Evolutionary conservation across 2,329 filamentous ascomycete species (phyloP), one percentile per base, ranked within the genome.

Genomic region (Fusarium sp.): DNA sequence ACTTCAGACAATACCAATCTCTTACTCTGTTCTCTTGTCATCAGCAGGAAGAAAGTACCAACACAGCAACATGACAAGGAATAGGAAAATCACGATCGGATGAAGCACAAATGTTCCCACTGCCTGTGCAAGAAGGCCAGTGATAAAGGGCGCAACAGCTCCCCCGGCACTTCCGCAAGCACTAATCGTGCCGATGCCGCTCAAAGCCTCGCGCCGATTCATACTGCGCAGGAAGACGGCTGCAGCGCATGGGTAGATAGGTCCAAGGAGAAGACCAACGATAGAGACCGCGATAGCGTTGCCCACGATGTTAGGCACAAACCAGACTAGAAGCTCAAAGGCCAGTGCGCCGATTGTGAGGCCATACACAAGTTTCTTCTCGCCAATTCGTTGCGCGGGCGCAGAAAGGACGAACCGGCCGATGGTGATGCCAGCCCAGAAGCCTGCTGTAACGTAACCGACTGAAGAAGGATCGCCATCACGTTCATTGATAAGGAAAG

Each of bases 291-390:
- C 86, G 2, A 92, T 89, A 19, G 89, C 88, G 68, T 91, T 85
- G 15, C 89, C 89, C 32, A 92, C 81, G n/a, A 94, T 81, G 74
- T 93, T 92, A 2, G 92, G 92, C 26, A 94, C 85, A 32, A 88
- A 80, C 93, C 93, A 96, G 11, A 92, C 89, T 26, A 96, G 81
- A n/a, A 94, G 77, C 78, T 96, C 87, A 67, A 95, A 92, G 0
- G 85, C 80, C 5, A 88, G 82, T 0, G 90, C 87, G 5, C 89
- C 90, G 7, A 83, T 71, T 0, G 88, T 84, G 37, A 93, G 83
- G 4, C 80, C 78, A 68, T 90, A 87, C 2, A 95, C 91, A 65
- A 90, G 91, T 7, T 77, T 76, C 75, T 88, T 90, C 80, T 95
- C 92, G 50, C 92, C 92, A 15, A 94, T 77, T 35, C 82, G 84